A percentile compares a stretch with the other conserved stretches of the same genome.
These are phyloP conservation scores for Coriolopsis trogii DNA, from an alignment of 1,284 basidiomycete genomes.

Conservation along the genomic window DNA sequence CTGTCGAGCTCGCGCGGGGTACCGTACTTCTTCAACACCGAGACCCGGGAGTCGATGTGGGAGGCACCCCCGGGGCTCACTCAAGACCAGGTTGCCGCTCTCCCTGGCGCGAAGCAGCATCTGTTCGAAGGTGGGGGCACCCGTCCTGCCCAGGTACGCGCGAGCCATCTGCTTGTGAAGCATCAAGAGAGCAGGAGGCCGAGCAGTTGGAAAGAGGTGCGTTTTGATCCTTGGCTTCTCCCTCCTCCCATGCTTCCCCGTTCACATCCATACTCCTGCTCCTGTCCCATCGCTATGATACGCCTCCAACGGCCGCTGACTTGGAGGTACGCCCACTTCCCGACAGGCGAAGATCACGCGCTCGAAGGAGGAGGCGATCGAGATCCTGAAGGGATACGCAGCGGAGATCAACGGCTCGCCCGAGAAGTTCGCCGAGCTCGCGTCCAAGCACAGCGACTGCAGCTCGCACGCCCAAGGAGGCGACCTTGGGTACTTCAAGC, in stretches of 20 bases:
- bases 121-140: conserved; percentile 42
- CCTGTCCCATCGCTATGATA: neutral
- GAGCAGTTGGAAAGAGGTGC: conserved; percentile 90
- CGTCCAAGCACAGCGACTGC: conserved; percentile 81
- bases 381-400: conserved; percentile 70
- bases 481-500: conserved; percentile 87
- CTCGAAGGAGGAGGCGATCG: conserved; percentile 87
- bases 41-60: conserved; percentile 82
- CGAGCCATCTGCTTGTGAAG: conserved; percentile 95
- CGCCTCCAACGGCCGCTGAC: neutral
- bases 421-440: conserved; percentile 77
- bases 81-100: conserved; percentile 57
- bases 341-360: conserved; percentile 83
- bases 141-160: conserved; percentile 72
- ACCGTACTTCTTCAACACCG: conserved; percentile 89
- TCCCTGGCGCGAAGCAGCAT: conserved; percentile 71
- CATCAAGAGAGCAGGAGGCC: conserved; percentile 87
- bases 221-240: conserved; percentile 31
- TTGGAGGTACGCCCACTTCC: neutral
- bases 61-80: conserved; percentile 74
- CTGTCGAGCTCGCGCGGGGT: conserved; percentile 79
- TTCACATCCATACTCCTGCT: neutral
- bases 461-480: conserved; percentile 81
- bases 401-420: conserved; percentile 60
- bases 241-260: neutral